Evolutionary conservation across 139 green algal genomes (phyloP).

Genomic region (Coccomyxa sp.): DNA sequence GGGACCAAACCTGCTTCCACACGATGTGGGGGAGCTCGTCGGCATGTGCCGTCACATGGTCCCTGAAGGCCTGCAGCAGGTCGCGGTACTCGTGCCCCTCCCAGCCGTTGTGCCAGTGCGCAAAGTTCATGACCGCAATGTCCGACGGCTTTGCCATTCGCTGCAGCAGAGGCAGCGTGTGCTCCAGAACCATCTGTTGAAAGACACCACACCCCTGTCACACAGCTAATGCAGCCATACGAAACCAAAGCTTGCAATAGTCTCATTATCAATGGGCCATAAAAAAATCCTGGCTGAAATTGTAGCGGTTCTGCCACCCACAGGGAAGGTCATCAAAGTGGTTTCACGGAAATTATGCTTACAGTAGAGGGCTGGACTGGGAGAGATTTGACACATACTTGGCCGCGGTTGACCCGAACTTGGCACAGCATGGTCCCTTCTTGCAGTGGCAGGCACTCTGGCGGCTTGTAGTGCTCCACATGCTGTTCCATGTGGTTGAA

Average conservation of each 20-base stretch:
- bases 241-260: no score
- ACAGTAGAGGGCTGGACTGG: no score
- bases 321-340: no score
- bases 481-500: not conserved
- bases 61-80: not conserved
- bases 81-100: not conserved
- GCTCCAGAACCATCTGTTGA: not conserved
- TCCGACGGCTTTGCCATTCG: not conserved
- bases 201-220: no score
- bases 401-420: not conserved
- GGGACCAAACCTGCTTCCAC: not conserved
- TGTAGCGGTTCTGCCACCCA: no score
- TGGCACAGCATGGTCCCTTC: not conserved
- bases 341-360: no score
- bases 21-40: not conserved
- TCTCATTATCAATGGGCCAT: no score
- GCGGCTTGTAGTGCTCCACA: not conserved
- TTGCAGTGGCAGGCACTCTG: not conserved
- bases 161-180: not conserved
- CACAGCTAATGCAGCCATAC: no score
- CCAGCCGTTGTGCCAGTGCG: not conserved
- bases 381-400: no score
- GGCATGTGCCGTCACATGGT: not conserved
- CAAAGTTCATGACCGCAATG: not conserved
- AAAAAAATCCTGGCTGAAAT: no score